Evolutionary conservation across 1,139 yeast genomes (phyloP), one percentile per base, ranked within the genome.

Genomic region (Debaryomyces sp.): DNA sequence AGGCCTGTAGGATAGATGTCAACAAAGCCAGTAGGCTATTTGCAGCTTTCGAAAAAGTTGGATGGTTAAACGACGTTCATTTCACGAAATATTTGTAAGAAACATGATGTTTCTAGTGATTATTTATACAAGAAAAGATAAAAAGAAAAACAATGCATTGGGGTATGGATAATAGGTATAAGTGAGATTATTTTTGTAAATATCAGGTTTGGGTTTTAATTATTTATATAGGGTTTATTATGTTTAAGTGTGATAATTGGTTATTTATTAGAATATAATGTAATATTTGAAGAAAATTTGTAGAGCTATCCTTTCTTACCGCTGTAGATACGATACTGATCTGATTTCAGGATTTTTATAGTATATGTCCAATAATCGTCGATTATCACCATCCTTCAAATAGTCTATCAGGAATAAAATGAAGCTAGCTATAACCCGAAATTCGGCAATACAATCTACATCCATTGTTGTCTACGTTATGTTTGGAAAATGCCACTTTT

Each of bases 1-100:
- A 94, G 76, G 96, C 97, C 8, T 92, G 98, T 67, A 83, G 97
- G 57, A 92, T 94, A 54, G 99, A 94, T 69, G 99, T 94, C 49
- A 94, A 94, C 70, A 94, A 94, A 70, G 98, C 98, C 1, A 87
- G 96, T 48, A 80, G 98, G 59, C 74, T 94, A 50, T 94, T 84
- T 75, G 95, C 96, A 27, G 95, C 97, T 27, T 94, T 84, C 66
- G 98, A 94, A 68, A 88, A 86, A 68, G 96, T 89, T 38, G 98
- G 98, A 42, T 94, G 98, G 98, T 81, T 94, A 54, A 81, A 89
- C 27, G 97, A 92, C 67, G 75, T 75, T 39, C 82, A 84, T 67
- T 90, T 92, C 68, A 73, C 70, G 50, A 76, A 80, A 64, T 84
- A 67, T 62, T 62, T 69, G 49, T 66, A 52, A 53, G 44, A 18